phyloP scores from a whole-genome alignment of 1,284 basidiomycete species.

The Agaricales sp. region DNA sequence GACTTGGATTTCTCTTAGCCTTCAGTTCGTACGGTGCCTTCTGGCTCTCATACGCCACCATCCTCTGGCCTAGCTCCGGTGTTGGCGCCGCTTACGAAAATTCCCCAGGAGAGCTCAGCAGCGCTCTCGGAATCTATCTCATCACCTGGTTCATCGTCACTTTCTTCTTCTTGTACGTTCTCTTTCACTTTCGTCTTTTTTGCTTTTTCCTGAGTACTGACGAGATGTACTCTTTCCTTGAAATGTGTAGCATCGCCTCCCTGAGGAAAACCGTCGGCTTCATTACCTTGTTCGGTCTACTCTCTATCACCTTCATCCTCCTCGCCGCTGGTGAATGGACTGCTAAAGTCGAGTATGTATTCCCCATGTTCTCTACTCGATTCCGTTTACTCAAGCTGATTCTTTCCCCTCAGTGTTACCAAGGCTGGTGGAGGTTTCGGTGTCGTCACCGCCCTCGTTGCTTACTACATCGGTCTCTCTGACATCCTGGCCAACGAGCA shows the following conservation, averaged over 20 bases:
- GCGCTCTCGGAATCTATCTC: slow-evolving; percentile 60
- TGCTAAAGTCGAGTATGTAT: background rate
- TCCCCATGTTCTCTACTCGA: background rate
- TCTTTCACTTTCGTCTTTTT: background rate
- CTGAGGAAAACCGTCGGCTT: background rate
- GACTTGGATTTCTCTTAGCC: slow-evolving; percentile 32
- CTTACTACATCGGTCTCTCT: background rate
- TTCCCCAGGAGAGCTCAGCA: slow-evolving; percentile 8
- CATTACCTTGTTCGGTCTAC: background rate
- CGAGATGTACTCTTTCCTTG: too few relatives aligned
- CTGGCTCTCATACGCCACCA: slow-evolving; percentile 70
- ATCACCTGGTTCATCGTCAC: slow-evolving; percentile 67
- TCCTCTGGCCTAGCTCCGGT: slow-evolving; percentile 55
- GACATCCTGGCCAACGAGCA: background rate
- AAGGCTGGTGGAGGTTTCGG: background rate
- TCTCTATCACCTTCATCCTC: background rate
- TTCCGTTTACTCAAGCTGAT: background rate
- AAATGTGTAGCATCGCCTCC: slow-evolving; percentile 1
- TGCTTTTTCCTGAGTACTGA: background rate
- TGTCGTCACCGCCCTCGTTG: background rate
- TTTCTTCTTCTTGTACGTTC: slow-evolving; percentile 44
- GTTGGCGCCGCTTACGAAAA: slow-evolving; percentile 41
- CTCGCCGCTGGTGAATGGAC: background rate
- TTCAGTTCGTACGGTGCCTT: slow-evolving; percentile 80
- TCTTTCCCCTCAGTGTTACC: background rate